A percentile compares a stretch with the other conserved stretches of the same genome.
These are phyloP conservation scores for Chytridium lagenaria DNA, from an alignment of 371 early-diverging fungal genomes.

Conservation along the genomic window DNA sequence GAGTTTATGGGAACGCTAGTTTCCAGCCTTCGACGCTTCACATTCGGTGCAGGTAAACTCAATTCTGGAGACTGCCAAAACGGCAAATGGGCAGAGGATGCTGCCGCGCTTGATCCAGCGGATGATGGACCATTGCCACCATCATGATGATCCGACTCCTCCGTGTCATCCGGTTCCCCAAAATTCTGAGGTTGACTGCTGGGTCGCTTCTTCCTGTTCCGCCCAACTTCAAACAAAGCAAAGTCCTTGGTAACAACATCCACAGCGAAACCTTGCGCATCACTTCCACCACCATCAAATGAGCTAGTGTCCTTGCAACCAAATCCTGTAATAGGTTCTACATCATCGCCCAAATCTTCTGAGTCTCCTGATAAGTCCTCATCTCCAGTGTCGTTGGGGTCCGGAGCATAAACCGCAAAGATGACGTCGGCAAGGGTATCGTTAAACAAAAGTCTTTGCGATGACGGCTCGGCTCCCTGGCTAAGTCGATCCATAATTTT, in stretches of 20 bases:
- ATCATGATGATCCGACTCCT: not conserved
- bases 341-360: not conserved
- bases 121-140: not conserved
- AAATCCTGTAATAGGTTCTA: too few species aligned
- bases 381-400: not conserved
- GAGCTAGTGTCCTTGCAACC: too few species aligned
- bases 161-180: not conserved
- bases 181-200: not conserved
- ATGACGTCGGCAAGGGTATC: constrained; percentile 18
- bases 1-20: not conserved
- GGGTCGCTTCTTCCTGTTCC: not conserved
- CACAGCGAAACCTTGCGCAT: too few species aligned
- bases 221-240: not conserved
- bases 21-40: not conserved
- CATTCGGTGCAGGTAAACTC: not conserved
- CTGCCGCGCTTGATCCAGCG: too few species aligned
- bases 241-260: too few species aligned
- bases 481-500: constrained; percentile 12
- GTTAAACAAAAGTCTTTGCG: constrained; percentile 10
- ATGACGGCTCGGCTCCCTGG: not conserved
- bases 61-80: not conserved
- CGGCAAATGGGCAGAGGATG: too few species aligned
- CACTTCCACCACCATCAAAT: too few species aligned
- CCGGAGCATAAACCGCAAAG: not conserved
- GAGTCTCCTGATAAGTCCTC: not conserved